Conservation (phyloP, 2,329 filamentous ascomycete genomes). For the Pseudocercospora vitis region DNA sequence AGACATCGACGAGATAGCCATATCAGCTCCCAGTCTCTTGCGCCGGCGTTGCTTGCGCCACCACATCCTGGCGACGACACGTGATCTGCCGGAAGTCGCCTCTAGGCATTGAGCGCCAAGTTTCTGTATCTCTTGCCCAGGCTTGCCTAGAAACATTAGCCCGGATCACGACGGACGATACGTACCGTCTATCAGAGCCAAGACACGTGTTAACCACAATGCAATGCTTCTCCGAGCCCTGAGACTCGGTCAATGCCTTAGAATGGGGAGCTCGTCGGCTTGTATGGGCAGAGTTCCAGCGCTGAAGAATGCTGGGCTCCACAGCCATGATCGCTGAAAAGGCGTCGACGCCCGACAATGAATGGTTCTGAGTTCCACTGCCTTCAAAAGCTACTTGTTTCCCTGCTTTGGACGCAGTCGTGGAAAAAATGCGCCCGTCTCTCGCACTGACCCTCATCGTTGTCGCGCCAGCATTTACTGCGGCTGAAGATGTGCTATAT, state of each 20-base stretch:
- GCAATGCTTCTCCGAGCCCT: neutral
- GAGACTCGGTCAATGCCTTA: neutral
- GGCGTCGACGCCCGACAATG: neutral
- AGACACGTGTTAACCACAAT: neutral
- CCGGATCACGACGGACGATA: neutral
- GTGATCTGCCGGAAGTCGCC: neutral
- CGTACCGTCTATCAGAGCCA: slow-evolving; percentile 1
- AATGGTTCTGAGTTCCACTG: neutral
- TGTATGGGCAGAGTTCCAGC: neutral
- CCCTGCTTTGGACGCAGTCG: no score
- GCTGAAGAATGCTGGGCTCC: neutral
- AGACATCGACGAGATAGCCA: no score
- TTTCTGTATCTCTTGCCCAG: neutral
- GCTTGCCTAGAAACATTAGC: neutral
- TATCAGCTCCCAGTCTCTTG: no score
- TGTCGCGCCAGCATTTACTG: neutral
- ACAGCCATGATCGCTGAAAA: neutral
- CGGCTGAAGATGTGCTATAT: slow-evolving; percentile 28
- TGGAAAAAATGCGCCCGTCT: neutral
- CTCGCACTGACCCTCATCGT: neutral
- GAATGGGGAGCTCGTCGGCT: neutral
- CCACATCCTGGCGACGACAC: no score
- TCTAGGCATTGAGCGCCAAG: neutral
- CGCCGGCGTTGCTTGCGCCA: no score
- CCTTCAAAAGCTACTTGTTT: neutral